Conservation (phyloP, 352 stramenopile species). For the Pythium scleroteichum region DNA sequence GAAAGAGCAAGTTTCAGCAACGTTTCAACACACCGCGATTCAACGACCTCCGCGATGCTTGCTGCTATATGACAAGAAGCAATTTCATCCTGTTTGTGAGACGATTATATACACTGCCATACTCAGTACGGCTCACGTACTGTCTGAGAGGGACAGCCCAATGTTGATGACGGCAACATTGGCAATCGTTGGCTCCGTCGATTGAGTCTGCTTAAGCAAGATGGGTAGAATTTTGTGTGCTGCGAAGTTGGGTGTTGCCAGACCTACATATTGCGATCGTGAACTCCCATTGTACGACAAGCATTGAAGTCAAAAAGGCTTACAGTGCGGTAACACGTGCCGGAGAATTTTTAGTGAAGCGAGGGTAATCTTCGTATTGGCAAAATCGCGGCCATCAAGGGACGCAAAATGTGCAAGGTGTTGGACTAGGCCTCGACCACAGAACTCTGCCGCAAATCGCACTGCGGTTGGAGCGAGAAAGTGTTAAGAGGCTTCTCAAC, state of each 20-base stretch:
- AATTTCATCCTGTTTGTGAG: no score
- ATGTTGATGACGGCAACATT: conserved; percentile 58
- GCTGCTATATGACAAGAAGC: conserved; percentile 32
- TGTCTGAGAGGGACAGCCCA: conserved; percentile 53
- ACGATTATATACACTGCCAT: no score
- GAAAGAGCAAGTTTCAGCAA: conserved; percentile 54
- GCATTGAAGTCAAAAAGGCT: not conserved
- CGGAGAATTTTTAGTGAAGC: conserved; percentile 54
- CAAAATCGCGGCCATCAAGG: conserved; percentile 32
- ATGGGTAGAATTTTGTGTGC: conserved; percentile 39
- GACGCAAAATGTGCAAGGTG: conserved; percentile 34
- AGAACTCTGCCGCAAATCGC: conserved; percentile 46
- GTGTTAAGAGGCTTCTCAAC: no score
- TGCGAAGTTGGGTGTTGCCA: no score
- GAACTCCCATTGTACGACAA: no score
- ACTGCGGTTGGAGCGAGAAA: conserved; percentile 23
- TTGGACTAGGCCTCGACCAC: conserved; percentile 41
- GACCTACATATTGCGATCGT: no score
- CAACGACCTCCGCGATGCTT: conserved; percentile 56
- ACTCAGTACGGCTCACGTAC: conserved; percentile 25
- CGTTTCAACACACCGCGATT: conserved; percentile 53
- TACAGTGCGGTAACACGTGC: conserved; percentile 50
- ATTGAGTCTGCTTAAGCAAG: conserved; percentile 47
- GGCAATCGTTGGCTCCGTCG: conserved; percentile 35
- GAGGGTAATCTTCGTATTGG: conserved; percentile 29